Conservation (phyloP, 192 early-diverging fungal species). For the Umbelopsis vinacea region DNA sequence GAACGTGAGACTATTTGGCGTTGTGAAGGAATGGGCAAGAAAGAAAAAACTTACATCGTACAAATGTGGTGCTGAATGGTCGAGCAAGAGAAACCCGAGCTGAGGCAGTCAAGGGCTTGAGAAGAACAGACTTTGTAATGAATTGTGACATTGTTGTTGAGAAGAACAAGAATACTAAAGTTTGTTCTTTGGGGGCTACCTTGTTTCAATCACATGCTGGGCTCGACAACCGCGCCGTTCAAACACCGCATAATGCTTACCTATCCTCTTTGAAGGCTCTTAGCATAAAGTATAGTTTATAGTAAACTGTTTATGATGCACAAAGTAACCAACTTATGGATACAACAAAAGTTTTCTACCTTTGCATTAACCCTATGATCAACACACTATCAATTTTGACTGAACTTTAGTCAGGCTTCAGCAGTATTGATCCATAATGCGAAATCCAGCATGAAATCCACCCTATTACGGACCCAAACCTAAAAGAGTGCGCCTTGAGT, state of each 20-base stretch:
- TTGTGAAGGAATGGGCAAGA: not conserved
- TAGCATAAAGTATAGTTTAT: too few species aligned
- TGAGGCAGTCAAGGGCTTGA: slow-evolving; percentile 35
- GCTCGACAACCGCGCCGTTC: not conserved
- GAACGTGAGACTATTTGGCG: not conserved
- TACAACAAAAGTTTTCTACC: too few species aligned
- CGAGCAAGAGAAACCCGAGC: slow-evolving; percentile 21
- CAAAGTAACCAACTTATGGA: too few species aligned
- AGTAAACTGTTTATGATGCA: too few species aligned
- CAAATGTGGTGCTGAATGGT: slow-evolving; percentile 35
- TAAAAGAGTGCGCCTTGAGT: too few species aligned
- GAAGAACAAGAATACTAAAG: not conserved
- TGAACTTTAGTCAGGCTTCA: too few species aligned
- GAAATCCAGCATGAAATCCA: too few species aligned
- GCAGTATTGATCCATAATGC: too few species aligned
- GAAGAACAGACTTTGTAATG: slow-evolving; percentile 24
- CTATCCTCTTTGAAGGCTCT: not conserved
- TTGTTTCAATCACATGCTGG: not conserved
- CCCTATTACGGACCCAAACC: too few species aligned
- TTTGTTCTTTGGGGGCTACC: not conserved
- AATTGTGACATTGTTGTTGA: not conserved
- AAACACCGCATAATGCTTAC: not conserved
- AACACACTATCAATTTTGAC: too few species aligned
- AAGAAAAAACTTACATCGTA: slow-evolving; percentile 29
- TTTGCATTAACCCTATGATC: too few species aligned